Percentiles rank a stretch among this genome's conserved stretches.
Conservation (phyloP, 1,139 yeast species). For the Pichia sp. region DNA sequence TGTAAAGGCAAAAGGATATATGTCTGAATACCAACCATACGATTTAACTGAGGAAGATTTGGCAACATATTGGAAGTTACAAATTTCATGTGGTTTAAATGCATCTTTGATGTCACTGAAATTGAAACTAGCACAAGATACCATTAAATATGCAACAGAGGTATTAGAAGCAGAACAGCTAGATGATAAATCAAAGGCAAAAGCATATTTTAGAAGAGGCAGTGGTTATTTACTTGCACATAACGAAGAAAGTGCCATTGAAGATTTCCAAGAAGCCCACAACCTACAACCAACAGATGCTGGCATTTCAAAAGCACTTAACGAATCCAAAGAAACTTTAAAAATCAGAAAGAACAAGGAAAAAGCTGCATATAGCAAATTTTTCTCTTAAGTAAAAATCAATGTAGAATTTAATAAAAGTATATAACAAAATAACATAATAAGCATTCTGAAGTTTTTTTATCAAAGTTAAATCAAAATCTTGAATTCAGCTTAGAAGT, state of each 20-base stretch:
- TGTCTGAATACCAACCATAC: slow-evolving; percentile 69
- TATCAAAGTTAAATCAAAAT: too few species aligned
- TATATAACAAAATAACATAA: too few species aligned
- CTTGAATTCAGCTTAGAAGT: too few species aligned
- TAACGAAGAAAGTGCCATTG: slow-evolving; percentile 66
- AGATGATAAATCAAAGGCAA: slow-evolving; percentile 66
- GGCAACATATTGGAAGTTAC: slow-evolving; percentile 43
- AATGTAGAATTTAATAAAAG: too few species aligned
- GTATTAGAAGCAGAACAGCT: slow-evolving; percentile 60
- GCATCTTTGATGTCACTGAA: slow-evolving; percentile 72
- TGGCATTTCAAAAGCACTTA: slow-evolving; percentile 63
- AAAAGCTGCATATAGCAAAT: slow-evolving; percentile 79
- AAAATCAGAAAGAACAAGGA: slow-evolving; percentile 60
- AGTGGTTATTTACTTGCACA: slow-evolving; percentile 58
- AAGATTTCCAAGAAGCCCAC: slow-evolving; percentile 61
- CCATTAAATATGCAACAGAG: slow-evolving; percentile 53
- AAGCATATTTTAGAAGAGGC: slow-evolving; percentile 84
- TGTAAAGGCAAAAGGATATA: slow-evolving; percentile 59
- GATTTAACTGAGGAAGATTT: slow-evolving; percentile 53
- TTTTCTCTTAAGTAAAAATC: slow-evolving; percentile 39
- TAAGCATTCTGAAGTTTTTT: too few species aligned
- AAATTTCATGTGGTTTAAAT: slow-evolving; percentile 61
- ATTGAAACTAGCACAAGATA: slow-evolving; percentile 48
- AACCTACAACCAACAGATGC: slow-evolving; percentile 64
- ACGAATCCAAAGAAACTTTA: slow-evolving; percentile 49